These are phyloP conservation scores for Melanomma pulvis-pyrius DNA, from an alignment of 495 filamentous ascomycete genomes.

Conservation along the genomic window DNA sequence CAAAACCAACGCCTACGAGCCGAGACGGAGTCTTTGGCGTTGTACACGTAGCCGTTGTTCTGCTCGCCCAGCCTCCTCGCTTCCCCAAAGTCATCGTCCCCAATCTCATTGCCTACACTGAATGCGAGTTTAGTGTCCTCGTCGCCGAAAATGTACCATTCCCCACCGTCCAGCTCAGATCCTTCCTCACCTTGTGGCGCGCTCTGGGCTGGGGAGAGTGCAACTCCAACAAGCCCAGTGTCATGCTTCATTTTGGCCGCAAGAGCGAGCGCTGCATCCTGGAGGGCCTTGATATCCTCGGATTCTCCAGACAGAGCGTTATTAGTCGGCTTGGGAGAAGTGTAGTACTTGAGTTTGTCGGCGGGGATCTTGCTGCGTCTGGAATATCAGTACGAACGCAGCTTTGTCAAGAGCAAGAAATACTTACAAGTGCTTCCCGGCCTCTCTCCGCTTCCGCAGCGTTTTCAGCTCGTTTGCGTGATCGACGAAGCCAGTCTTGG, in stretches of 20 bases:
- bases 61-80: not conserved
- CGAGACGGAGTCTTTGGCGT: not conserved
- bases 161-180: not conserved
- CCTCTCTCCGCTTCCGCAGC: not conserved
- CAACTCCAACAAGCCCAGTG: too few relatives aligned
- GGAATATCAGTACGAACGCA: not conserved
- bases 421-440: not conserved
- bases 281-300: not conserved
- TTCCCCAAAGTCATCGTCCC: not conserved
- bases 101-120: not conserved
- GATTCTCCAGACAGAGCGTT: not conserved
- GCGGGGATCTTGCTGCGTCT: not conserved
- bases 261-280: not conserved
- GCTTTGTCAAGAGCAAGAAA: not conserved
- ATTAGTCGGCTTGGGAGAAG: not conserved
- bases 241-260: not conserved
- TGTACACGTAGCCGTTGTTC: not conserved
- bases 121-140: too few relatives aligned
- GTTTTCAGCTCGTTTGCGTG: not conserved
- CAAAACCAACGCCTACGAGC: not conserved
- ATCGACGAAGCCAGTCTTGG: not conserved
- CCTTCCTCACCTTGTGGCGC: not conserved
- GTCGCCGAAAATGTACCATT: not conserved
- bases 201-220: not conserved
- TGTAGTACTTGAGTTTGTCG: not conserved